A percentile compares a stretch with the other conserved stretches of the same genome.
Evolutionary conservation across 805 yeast genomes (phyloP).

Genomic region (Yamadazyma ubonensis): DNA sequence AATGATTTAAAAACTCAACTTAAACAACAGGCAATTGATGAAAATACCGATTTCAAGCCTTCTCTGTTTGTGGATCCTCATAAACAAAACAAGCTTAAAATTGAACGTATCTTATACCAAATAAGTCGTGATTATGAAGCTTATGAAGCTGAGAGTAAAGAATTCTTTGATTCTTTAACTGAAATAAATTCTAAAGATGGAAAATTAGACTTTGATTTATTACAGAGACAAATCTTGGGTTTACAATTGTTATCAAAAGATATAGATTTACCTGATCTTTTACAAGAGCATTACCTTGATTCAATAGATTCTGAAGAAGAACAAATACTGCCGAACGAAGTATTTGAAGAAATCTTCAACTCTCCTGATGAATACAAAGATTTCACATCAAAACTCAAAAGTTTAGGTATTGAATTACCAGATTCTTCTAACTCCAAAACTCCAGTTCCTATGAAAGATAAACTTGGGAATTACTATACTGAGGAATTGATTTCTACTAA

Average conservation of each 20-base stretch:
- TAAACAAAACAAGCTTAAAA: slow-evolving; percentile 21
- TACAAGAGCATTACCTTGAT: slow-evolving; percentile 40
- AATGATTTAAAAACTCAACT: slow-evolving; percentile 12
- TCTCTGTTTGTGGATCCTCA: slow-evolving; percentile 24
- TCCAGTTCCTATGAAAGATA: slow-evolving; percentile 28
- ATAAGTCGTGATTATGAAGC: slow-evolving; percentile 27
- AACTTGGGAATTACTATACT: slow-evolving; percentile 49
- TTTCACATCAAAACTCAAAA: slow-evolving; percentile 36
- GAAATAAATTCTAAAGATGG: slow-evolving; percentile 17
- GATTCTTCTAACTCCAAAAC: slow-evolving; percentile 9
- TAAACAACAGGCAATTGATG: neutral
- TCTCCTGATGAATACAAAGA: slow-evolving; percentile 10
- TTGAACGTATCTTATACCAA: slow-evolving; percentile 30
- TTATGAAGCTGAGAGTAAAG: slow-evolving; percentile 20
- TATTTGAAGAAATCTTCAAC: slow-evolving; percentile 13
- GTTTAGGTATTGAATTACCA: slow-evolving; percentile 38
- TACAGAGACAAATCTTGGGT: slow-evolving; percentile 60
- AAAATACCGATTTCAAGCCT: neutral
- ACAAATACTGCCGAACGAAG: neutral
- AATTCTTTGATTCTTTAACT: slow-evolving; percentile 18
- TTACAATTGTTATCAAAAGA: slow-evolving; percentile 66
- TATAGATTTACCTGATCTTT: slow-evolving; percentile 56
- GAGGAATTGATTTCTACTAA: slow-evolving; percentile 56
- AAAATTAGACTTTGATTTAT: slow-evolving; percentile 41
- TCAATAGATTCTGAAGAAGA: slow-evolving; percentile 6